These are phyloP conservation scores for Colletotrichum sidae DNA, from an alignment of 2,329 filamentous ascomycete species.

Conservation along the genomic window DNA sequence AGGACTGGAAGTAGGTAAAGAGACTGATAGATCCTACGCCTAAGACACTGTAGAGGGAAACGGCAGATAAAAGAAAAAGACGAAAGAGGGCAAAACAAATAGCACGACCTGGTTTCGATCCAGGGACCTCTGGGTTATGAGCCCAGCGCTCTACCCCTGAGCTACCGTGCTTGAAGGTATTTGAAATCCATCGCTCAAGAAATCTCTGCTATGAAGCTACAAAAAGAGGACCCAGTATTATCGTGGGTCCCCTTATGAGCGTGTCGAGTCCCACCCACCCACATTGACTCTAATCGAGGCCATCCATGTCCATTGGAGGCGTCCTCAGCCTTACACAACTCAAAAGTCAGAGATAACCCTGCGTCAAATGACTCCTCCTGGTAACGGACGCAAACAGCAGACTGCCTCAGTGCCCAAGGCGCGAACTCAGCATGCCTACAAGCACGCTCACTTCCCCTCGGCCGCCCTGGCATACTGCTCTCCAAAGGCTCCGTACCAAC, in stretches of 20 bases:
- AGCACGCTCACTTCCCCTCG: not conserved
- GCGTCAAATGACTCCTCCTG: no score
- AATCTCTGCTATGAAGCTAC: not conserved
- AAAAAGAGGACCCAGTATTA: not conserved
- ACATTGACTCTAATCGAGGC: no score
- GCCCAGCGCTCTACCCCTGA: constrained; percentile 36
- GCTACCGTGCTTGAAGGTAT: constrained; percentile 16
- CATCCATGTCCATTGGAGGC: no score
- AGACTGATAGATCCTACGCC: not conserved
- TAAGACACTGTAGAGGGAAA: no score
- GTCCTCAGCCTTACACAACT: no score
- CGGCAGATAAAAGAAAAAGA: no score
- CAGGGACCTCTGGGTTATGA: constrained; percentile 36
- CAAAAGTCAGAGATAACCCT: no score
- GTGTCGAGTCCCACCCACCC: no score
- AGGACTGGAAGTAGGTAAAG: not conserved
- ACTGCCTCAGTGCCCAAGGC: not conserved
- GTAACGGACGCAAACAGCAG: no score
- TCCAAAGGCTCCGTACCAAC: constrained; percentile 57
- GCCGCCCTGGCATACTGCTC: constrained; percentile 25
- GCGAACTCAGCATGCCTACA: not conserved
- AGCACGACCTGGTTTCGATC: constrained; percentile 36
- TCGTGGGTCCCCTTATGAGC: not conserved
- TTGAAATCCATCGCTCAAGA: accelerated
- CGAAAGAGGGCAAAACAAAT: not conserved